phyloP scores from a whole-genome alignment of 2,329 filamentous ascomycete genomes.

The Gremmenia infestans region DNA sequence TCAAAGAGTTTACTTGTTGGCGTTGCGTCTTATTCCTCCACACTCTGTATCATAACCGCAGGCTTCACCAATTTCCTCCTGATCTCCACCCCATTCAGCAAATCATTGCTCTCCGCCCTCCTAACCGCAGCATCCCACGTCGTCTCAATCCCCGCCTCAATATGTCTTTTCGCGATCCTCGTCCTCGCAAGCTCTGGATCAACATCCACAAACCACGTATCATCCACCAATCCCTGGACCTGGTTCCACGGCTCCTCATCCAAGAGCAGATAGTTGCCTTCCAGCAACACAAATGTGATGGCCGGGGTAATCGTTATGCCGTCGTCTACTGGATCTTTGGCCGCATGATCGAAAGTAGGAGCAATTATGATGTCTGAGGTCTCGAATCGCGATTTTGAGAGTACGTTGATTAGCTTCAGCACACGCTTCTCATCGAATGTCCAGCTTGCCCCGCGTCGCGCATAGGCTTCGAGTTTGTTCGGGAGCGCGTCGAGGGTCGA shows the following conservation, averaged over 20 bases:
- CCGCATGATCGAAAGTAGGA: constrained; percentile 72
- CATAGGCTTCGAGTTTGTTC: constrained; percentile 67
- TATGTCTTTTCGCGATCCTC: constrained; percentile 68
- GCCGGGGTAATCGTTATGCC: constrained; percentile 58
- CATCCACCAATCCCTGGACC: constrained; percentile 61
- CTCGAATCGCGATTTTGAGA: constrained; percentile 11
- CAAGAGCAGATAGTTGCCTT: constrained; percentile 71
- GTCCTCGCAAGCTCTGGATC: constrained; percentile 63
- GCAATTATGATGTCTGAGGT: constrained; percentile 44
- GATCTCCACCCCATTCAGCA: constrained; percentile 79
- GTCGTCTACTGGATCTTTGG: constrained; percentile 67
- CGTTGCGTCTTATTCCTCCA: constrained; percentile 49
- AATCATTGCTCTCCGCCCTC: constrained; percentile 75
- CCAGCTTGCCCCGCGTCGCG: constrained; percentile 83
- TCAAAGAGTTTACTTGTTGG: too few relatives aligned
- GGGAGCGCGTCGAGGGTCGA: constrained; percentile 75
- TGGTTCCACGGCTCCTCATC: constrained; percentile 61
- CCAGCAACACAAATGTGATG: constrained; percentile 64
- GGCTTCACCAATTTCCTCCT: constrained; percentile 54
- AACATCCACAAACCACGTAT: constrained; percentile 74
- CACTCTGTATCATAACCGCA: constrained; percentile 62
- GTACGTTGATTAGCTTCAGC: constrained; percentile 53
- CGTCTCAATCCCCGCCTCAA: constrained; percentile 70
- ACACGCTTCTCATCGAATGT: constrained; percentile 81
- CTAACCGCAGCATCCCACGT: constrained; percentile 64